Base-by-base conservation (phyloP, 108 stramenopile species). In the Fragilariopsis cylindrus region DNA sequence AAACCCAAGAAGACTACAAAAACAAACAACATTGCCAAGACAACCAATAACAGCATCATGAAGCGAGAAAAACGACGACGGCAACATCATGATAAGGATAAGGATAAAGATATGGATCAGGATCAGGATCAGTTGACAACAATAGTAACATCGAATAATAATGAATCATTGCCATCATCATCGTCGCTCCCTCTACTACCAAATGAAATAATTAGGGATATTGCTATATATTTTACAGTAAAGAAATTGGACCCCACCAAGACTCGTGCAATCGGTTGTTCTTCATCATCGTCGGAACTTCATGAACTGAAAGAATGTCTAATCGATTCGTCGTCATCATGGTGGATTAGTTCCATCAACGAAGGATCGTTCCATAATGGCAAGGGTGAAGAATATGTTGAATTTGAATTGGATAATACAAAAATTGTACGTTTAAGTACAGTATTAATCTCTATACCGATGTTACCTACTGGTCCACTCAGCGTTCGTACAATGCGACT, bases 401-500 rank as follows among this genome's bases (percentile, higher is more conserved):
- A 77, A 50, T 77, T 77, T 77, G 43, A 69, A 49, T 47, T 77
- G 43, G 63, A 48, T 39, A 11, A n/a, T n/a, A 56, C 8, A 54
- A 65, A 13, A 55, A 21, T 66, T n/a, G 70, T 69, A 42, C 70
- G 76, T 12, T 64, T 77, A 19, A 11, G 30, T 52, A 12, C 16
- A 65, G 57, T 77, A 19, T 62, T 40, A 12, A 71, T 77, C 12
- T 13, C 60, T 16, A 77, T 77, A 42, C 70, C 70, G 39, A 69
- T 70, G n/a, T 43, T 77, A 21, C 76, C 76, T 5, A 21, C 56
- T 43, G 76, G 76, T 44, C 76, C 76, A n/a, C 39, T 71, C 12
- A 65, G 64, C 60, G 76, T 71, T 8, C 57, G 63, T 44, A 49
- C 9, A 3, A n/a, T 77, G 57, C 70, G 76, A 40, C 54, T 77